Base-by-base conservation (phyloP, 495 filamentous ascomycete species). In the Evernia prunastri region DNA sequence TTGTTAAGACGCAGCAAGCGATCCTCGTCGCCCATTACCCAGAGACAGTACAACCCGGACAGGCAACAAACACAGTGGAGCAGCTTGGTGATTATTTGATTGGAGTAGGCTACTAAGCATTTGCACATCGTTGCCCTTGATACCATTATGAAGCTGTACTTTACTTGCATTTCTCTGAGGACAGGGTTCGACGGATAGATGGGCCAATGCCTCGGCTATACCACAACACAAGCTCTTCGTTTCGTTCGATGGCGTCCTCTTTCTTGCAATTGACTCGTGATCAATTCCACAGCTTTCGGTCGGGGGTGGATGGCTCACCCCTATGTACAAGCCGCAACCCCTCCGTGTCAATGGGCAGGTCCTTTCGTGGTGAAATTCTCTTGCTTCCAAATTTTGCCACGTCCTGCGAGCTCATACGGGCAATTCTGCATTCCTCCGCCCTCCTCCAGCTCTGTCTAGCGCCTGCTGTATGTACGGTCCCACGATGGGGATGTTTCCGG, bases 21-120 rank as follows among this genome's bases (percentile, higher is more conserved):
- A 82, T 96, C 72, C 85, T 98, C 71, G 76, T 98, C 74, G 87
- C 83, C 68, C 90, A 96, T 80, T 88, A 96, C 81, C 80, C 80
- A 70, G 91, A 95, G 73, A 73, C 67, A 45, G 76, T 82, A 49
- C 80, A 86, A 70, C 87, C 87, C 33, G 87, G 87, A 64, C 81
- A 83, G 71, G 80, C 88, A 57, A 82, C 83, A 57, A 81, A 76
- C 67, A 81, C 81, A 25, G 83, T 88, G 63, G 87, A 88, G 78
- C 75, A 84, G 61, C 79, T 93, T 65, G 88, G 78, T 47, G 90
- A 92, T 68, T 92, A 93, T 74, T 79, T 93, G 65, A 82, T 86
- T 68, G 78, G 81, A 60, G 73, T 77, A 31, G 86, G 87, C 31
- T 93, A 92, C 78, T 93, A 62, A 64, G 59, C n/a, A 18, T 60